A percentile compares a stretch with the other conserved stretches of the same genome.
phyloP scores from a whole-genome alignment of 306 rosid genomes.

The Trifolium subterraneum region DNA sequence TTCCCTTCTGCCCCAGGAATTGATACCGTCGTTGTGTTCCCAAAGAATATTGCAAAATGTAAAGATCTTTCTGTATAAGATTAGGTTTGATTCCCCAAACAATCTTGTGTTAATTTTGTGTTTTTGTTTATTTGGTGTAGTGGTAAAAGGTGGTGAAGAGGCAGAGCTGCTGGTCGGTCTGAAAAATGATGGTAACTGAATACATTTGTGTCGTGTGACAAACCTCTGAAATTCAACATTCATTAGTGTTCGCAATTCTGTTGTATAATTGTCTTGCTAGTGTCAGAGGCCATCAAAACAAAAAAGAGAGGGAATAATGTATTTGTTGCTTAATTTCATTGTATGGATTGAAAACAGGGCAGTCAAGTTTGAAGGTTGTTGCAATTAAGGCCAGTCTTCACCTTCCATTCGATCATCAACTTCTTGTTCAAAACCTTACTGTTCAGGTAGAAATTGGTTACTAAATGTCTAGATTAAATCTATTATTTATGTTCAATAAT shows the following conservation, averaged over 20 bases:
- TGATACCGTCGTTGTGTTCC: background rate
- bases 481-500: constrained; percentile 12
- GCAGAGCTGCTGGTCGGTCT: constrained; percentile 17
- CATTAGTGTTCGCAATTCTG: background rate
- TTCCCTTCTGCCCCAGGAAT: constrained; percentile 12
- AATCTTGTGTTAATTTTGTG: background rate
- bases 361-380: constrained; percentile 52
- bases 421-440: constrained; percentile 91
- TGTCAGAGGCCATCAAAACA: background rate
- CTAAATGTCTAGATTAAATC: background rate
- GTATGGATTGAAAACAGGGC: constrained; percentile 7
- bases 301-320: background rate
- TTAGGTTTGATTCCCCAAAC: background rate
- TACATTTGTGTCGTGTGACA: background rate
- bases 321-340: background rate
- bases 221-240: background rate
- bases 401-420: constrained; percentile 71
- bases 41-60: constrained; percentile 14
- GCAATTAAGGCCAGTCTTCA: constrained; percentile 88
- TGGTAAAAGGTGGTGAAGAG: constrained; percentile 26
- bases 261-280: background rate
- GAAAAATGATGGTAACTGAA: constrained; percentile 21
- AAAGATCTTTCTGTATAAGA: background rate
- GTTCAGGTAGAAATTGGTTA: constrained; percentile 58
- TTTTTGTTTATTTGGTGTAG: background rate